Base-by-base conservation (phyloP, 768 basidiomycete species). In the Gloeopeniophorella convolvens region DNA sequence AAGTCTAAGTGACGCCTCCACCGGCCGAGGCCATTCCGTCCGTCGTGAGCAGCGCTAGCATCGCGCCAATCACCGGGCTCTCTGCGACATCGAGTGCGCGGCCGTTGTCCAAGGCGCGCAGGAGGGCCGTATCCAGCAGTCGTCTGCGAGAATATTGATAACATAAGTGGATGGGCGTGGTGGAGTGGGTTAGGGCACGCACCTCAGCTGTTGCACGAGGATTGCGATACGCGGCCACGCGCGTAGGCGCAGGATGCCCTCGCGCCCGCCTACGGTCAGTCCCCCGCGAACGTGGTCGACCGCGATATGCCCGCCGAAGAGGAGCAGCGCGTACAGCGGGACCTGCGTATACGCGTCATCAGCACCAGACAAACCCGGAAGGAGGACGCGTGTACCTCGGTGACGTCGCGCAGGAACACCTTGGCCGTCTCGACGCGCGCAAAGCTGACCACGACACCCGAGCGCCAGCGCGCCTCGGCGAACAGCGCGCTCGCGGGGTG, bases 181-280 rank as follows among this genome's bases (percentile, higher is more conserved):
- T 6, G n/a, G 8, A 20, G n/a, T 6, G 23, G 36, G 40, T 23
- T 5, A 20, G 24, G 31, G 2, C 20, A 65, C 72, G 54, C 62
- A 87, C 89, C 89, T 74, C 10, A 93, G 68, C 57, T 92, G 89
- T 60, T 92, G 92, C 34, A 90, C 85, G 24, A 96, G 74, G 10
- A 92, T 81, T 2, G 91, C 92, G 42, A 95, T 94, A 8, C 91
- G 77, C n/a, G 93, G 87, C 79, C 84, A 89, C 0, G 90, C 88
- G 48, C 75, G 79, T 54, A 95, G 63, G 59, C 77, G 82, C 50
- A 96, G 67, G 54, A 62, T 60, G 21, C 70, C 69, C 20, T 77
- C 75, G 37, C 74, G 77, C 13, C 67, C 74, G 6, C 78, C 78
- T 27, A 89, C 66, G 4, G 75, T 78, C 34, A 94, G 64, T 0